A percentile compares a stretch with the other conserved stretches of the same genome.
phyloP scores from a whole-genome alignment of 805 yeast species.

The Ogataea nonfermentans region DNA sequence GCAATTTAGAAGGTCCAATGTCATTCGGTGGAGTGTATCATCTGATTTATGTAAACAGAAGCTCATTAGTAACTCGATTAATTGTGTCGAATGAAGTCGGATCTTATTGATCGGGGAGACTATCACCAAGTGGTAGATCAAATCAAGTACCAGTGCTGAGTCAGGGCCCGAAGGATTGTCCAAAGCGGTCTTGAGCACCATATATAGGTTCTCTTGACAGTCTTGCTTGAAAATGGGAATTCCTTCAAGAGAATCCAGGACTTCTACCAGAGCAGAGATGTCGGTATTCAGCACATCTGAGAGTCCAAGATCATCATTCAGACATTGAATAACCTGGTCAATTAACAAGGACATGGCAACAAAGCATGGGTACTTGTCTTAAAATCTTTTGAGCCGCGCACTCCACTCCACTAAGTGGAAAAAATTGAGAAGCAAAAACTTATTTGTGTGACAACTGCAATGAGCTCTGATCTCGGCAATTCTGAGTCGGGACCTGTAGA shows the following conservation, averaged over 20 bases:
- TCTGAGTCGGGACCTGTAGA: background rate
- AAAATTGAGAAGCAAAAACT: constrained; percentile 6
- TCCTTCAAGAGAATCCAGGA: constrained; percentile 3
- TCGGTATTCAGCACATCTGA: background rate
- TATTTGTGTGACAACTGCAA: constrained; percentile 1
- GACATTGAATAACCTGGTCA: constrained; percentile 1
- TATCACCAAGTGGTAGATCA: constrained; percentile 16
- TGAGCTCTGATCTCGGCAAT: constrained; percentile 3
- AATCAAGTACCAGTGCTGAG: constrained; percentile 12
- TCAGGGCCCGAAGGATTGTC: background rate
- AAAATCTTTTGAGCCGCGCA: constrained; percentile 13
- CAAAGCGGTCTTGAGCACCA: constrained; percentile 5
- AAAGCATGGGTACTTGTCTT: background rate
- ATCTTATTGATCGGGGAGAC: constrained; percentile 24
- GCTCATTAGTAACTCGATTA: constrained; percentile 14
- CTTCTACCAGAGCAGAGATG: background rate
- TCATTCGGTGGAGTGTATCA: constrained; percentile 1
- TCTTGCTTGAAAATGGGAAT: constrained; percentile 1
- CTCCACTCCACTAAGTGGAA: constrained; percentile 9
- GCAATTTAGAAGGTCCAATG: constrained; percentile 6
- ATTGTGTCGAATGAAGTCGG: constrained; percentile 13
- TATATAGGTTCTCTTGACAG: background rate
- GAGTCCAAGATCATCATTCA: background rate
- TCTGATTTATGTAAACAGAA: background rate
- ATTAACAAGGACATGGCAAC: constrained; percentile 1